Evolutionary conservation across 208 protist genomes (phyloP).

Genomic region (Zelonia costaricensis): DNA sequence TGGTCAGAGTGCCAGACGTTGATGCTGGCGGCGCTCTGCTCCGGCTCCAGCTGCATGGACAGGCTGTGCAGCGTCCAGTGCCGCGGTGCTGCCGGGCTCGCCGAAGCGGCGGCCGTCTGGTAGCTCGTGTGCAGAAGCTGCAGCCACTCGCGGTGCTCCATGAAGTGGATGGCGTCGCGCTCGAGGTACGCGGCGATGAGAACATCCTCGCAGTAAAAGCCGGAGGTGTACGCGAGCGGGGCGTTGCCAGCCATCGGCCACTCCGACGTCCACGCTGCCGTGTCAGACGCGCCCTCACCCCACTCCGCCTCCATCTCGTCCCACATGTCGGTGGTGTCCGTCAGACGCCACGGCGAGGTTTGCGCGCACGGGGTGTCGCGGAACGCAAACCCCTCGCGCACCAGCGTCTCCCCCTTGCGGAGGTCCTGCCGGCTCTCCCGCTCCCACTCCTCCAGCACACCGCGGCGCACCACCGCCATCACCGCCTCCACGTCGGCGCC

Average conservation of each 20-base stretch:
- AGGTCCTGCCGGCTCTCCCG: background rate
- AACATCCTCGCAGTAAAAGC: conserved; percentile 22
- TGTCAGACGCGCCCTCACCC: conserved; percentile 3
- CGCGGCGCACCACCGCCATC: background rate
- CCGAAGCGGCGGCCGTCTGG: background rate
- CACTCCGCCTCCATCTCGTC: conserved; percentile 4
- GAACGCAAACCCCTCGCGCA: background rate
- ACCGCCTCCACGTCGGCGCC: background rate
- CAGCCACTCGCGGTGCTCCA: conserved; percentile 25
- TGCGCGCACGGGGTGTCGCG: background rate
- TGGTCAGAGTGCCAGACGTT: conserved; percentile 33
- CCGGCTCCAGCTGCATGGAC: conserved; percentile 22
- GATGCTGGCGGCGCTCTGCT: conserved; percentile 22
- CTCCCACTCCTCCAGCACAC: conserved; percentile 7
- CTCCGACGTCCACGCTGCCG: background rate
- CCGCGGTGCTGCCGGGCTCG: background rate
- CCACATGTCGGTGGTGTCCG: conserved; percentile 6
- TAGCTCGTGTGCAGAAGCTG: background rate
- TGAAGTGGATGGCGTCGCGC: conserved; percentile 28
- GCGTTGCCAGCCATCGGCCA: background rate
- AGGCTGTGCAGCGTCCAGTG: conserved; percentile 28
- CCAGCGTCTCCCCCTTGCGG: background rate
- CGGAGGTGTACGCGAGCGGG: background rate
- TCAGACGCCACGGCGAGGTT: background rate
- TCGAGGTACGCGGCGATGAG: conserved; percentile 23